phyloP scores from a whole-genome alignment of 225 moss, liverwort and hornwort species.

The Bryoerythrophyllum caledonicum region DNA sequence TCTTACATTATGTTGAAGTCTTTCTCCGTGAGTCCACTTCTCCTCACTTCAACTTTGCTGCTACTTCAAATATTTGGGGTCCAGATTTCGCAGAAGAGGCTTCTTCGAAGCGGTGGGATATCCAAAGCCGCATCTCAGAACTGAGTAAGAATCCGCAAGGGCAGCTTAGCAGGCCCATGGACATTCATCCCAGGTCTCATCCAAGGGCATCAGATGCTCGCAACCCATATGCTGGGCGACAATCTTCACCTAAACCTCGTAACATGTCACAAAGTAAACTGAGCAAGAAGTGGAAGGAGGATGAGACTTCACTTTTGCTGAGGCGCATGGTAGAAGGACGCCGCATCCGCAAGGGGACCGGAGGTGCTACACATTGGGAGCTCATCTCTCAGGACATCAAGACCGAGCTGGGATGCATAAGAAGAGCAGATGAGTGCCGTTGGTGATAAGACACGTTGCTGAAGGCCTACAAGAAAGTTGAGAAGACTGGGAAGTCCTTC shows the following conservation, averaged over 20 bases:
- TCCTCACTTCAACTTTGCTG: neutral
- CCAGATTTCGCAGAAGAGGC: neutral
- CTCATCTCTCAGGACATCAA: neutral
- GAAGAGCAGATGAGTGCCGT: constrained; percentile 5
- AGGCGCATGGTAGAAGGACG: neutral
- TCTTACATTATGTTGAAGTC: constrained; percentile 8
- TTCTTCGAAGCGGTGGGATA: neutral
- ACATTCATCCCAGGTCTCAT: neutral
- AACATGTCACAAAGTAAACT: neutral
- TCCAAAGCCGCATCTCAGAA: neutral
- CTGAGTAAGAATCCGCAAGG: neutral
- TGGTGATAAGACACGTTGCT: constrained; percentile 2
- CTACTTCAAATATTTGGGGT: neutral
- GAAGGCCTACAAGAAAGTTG: constrained; percentile 8
- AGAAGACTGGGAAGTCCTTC: neutral
- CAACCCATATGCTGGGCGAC: too few relatives aligned
- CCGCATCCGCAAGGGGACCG: rapidly evolving
- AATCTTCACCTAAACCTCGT: neutral
- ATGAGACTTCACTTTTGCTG: neutral
- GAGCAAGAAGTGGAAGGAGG: neutral
- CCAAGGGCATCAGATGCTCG: neutral
- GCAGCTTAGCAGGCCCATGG: neutral
- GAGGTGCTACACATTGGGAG: neutral
- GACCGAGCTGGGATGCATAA: rapidly evolving
- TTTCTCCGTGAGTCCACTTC: neutral